Conservation (phyloP, 129 eudicot species). For the Arctium lappa region DNA sequence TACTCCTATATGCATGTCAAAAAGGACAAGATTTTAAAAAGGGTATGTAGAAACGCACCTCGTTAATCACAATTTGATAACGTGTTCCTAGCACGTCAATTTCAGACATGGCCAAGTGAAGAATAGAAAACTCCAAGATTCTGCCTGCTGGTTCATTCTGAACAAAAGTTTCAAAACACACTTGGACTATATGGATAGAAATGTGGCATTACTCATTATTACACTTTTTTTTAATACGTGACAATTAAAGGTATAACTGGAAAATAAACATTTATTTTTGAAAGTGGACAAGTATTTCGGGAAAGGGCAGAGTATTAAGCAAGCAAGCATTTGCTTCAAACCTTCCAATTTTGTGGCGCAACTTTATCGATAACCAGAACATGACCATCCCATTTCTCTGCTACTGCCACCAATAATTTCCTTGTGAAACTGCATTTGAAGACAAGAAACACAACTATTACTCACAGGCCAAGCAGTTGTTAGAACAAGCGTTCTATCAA, state of each 20-base stretch:
- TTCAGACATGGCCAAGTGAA: slow-evolving; percentile 93
- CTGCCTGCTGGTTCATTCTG: slow-evolving; percentile 79
- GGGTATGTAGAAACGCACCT: slow-evolving; percentile 45
- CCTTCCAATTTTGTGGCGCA: slow-evolving; percentile 85
- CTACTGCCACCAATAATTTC: slow-evolving; percentile 83
- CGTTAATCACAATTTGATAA: slow-evolving; percentile 86
- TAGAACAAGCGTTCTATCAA: background rate
- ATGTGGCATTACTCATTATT: background rate
- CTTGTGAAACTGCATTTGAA: slow-evolving; percentile 65
- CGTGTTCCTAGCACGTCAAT: slow-evolving; percentile 77
- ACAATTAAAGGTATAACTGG: background rate
- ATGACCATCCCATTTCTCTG: slow-evolving; percentile 76
- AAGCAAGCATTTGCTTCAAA: slow-evolving; percentile 25
- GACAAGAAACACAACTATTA: slow-evolving; percentile 4
- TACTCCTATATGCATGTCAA: background rate
- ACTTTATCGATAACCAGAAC: slow-evolving; percentile 75
- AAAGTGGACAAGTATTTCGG: too few species aligned
- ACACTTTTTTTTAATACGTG: background rate
- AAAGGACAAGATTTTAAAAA: background rate
- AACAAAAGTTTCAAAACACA: background rate
- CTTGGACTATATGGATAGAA: background rate
- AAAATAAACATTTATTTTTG: background rate
- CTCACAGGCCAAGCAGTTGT: background rate
- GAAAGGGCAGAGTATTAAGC: background rate
- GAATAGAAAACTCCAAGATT: slow-evolving; percentile 87